Conservation (phyloP, 768 basidiomycete genomes). For the Boletellus ananas region DNA sequence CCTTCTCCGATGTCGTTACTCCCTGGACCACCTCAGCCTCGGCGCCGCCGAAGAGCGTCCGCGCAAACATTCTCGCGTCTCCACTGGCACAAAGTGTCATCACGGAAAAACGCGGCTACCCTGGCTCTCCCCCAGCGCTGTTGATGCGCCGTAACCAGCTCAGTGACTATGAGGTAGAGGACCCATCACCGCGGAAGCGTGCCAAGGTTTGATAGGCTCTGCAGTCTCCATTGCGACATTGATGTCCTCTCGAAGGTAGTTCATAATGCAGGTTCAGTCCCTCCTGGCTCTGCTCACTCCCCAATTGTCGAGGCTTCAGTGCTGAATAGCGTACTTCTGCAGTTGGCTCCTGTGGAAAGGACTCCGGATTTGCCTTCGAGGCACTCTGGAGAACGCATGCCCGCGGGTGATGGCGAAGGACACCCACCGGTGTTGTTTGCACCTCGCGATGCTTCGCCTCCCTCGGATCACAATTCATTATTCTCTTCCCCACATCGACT, state of each 20-base stretch:
- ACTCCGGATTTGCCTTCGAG: background rate
- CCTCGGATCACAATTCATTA: conserved; percentile 12
- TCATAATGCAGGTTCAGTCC: conserved; percentile 6
- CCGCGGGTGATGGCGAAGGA: background rate
- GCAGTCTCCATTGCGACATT: conserved; percentile 1
- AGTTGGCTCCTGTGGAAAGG: background rate
- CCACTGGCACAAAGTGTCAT: background rate
- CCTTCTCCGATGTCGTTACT: conserved; percentile 12
- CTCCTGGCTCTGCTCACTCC: background rate
- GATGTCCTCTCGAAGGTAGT: conserved; percentile 17
- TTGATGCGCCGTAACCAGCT: background rate
- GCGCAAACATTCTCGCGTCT: background rate
- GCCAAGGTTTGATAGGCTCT: conserved; percentile 27
- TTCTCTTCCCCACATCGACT: conserved; percentile 19
- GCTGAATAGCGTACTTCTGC: background rate
- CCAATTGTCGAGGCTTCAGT: background rate
- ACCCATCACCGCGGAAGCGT: conserved; percentile 36
- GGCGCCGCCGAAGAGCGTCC: background rate
- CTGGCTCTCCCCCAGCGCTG: background rate
- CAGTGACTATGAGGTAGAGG: conserved; percentile 11
- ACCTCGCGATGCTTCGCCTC: background rate
- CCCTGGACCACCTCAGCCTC: background rate
- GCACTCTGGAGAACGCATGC: background rate
- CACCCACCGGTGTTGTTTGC: background rate
- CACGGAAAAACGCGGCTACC: background rate